Evolutionary conservation across 169 alveolate genomes (phyloP).

Genomic region (Eimeria praecox): DNA sequence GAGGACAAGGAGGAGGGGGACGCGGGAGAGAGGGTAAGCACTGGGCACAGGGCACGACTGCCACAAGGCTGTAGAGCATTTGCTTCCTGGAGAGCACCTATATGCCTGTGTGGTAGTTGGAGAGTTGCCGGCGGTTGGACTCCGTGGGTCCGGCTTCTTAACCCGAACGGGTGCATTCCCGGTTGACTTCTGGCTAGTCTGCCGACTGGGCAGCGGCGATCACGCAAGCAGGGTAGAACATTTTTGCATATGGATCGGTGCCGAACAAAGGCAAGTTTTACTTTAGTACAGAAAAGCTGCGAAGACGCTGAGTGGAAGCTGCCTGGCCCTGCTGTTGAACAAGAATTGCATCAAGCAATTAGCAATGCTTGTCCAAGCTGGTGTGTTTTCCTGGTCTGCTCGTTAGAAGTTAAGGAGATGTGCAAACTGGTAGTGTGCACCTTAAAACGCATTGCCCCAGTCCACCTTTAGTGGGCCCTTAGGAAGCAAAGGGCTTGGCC

Average conservation of each 20-base stretch:
- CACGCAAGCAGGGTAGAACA: neutral
- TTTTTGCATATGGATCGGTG: neutral
- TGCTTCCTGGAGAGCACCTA: neutral
- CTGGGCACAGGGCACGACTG: neutral
- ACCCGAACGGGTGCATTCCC: neutral
- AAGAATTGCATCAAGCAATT: neutral
- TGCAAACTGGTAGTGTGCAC: neutral
- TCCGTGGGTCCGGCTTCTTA: neutral
- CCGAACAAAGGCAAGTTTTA: neutral
- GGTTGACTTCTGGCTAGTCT: neutral
- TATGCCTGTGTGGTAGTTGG: neutral
- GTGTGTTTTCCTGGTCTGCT: neutral
- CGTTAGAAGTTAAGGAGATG: too few relatives aligned
- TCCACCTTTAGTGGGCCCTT: slow-evolving; percentile 54
- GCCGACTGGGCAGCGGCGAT: neutral
- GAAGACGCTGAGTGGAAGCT: neutral
- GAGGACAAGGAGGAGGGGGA: neutral
- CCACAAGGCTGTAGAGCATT: neutral
- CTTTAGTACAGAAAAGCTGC: neutral
- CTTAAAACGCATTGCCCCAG: slow-evolving; percentile 69
- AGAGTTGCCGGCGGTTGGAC: neutral
- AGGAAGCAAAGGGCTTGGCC: slow-evolving; percentile 56
- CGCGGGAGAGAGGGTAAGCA: neutral
- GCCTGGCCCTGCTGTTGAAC: too few relatives aligned
- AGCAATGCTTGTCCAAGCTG: neutral